Conservation (phyloP, 2,329 filamentous ascomycete species). For the Beauveria scarabaeidicola region DNA sequence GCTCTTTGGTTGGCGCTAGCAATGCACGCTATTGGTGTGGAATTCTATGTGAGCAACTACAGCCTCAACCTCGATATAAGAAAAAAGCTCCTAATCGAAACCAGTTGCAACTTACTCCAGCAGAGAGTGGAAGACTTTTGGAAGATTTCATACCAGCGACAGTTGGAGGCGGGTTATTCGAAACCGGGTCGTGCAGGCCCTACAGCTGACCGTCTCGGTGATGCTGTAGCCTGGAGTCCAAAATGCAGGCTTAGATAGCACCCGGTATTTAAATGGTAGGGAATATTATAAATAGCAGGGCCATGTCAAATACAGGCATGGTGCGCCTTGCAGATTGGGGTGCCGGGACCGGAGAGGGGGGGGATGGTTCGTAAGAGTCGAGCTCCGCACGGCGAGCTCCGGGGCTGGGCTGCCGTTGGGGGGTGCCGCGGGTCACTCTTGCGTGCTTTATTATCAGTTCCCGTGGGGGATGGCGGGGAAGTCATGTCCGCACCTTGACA, state of each 20-base stretch:
- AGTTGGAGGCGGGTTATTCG: constrained; percentile 43
- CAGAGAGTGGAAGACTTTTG: constrained; percentile 47
- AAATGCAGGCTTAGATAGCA: not conserved
- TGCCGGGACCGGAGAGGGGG: not conserved
- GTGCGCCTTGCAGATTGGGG: not conserved
- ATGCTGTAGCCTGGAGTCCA: constrained; percentile 12
- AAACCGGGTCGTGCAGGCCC: constrained; percentile 40
- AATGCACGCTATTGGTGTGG: constrained; percentile 40
- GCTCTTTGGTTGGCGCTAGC: constrained; percentile 41
- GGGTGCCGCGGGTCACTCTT: not conserved
- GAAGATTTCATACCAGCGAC: constrained; percentile 46
- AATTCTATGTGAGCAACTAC: constrained; percentile 34
- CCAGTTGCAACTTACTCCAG: constrained; percentile 43
- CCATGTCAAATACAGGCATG: not conserved
- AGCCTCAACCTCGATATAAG: not conserved
- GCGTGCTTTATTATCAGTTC: not conserved
- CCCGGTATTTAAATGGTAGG: too few species aligned
- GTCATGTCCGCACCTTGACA: not conserved
- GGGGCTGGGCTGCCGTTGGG: not conserved
- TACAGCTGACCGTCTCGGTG: constrained; percentile 32
- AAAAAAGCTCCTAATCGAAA: not conserved
- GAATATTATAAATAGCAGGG: not conserved
- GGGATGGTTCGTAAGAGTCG: not conserved
- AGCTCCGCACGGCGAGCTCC: not conserved
- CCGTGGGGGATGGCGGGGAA: not conserved